These are phyloP conservation scores for Silene noctiflora DNA, from an alignment of 179 eudicot genomes.

Conservation along the genomic window DNA sequence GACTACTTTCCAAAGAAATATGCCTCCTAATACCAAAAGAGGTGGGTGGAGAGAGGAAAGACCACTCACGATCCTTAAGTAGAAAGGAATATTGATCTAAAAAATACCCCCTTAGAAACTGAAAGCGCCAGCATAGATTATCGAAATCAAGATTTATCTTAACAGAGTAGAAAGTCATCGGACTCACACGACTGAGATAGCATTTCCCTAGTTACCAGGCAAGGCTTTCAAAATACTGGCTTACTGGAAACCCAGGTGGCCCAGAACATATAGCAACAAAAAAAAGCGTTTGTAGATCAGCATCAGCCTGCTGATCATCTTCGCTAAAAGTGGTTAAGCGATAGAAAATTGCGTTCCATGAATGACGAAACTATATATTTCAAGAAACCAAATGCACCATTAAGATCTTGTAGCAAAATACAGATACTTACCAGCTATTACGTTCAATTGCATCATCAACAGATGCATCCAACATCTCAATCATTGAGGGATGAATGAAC, in stretches of 20 bases:
- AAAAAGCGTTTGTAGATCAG: not conserved
- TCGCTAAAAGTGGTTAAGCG: not conserved
- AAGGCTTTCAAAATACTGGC: not conserved
- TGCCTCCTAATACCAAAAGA: too few species aligned
- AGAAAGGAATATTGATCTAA: not conserved
- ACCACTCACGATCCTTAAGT: not conserved
- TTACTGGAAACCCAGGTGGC: not conserved
- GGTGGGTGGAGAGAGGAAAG: too few species aligned
- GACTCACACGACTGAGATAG: not conserved
- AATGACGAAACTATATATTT: not conserved
- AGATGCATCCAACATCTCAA: conserved; percentile 87
- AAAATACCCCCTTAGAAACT: not conserved
- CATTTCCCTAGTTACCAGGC: conserved; percentile 1
- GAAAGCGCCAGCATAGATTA: not conserved
- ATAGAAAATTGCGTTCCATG: not conserved
- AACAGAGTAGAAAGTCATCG: not conserved
- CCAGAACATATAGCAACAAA: not conserved
- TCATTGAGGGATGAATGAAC: conserved; percentile 79
- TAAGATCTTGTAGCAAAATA: not conserved
- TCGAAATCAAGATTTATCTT: not conserved
- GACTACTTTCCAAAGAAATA: not conserved
- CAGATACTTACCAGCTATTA: conserved; percentile 71
- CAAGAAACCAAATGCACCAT: not conserved
- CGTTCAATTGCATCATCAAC: conserved; percentile 88
- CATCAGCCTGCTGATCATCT: not conserved